Conservation (phyloP, 2,329 filamentous ascomycete genomes). For the Mycosphaerella arachidis region DNA sequence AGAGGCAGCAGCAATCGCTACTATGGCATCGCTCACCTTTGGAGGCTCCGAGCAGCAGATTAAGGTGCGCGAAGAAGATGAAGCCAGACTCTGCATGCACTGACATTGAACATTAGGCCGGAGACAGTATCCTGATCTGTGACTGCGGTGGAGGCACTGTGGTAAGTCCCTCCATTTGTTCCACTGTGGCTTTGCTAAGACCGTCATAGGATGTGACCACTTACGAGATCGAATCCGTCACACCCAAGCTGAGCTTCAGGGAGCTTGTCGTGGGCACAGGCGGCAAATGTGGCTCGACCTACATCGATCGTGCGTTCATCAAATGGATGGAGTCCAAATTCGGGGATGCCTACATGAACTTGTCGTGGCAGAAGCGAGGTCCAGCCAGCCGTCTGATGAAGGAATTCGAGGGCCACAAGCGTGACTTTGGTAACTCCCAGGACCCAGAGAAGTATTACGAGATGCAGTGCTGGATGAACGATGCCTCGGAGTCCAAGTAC, state of each 20-base stretch:
- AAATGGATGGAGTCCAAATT: conserved; percentile 12
- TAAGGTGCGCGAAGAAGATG: not conserved
- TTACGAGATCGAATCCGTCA: conserved; percentile 6
- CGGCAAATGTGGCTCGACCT: conserved; percentile 17
- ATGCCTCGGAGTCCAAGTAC: not conserved
- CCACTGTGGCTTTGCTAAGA: not conserved
- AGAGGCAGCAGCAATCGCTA: conserved; percentile 63
- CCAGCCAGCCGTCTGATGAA: conserved; percentile 13
- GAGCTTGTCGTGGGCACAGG: conserved; percentile 12
- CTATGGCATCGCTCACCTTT: not conserved
- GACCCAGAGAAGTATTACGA: conserved; percentile 2
- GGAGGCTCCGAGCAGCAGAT: conserved; percentile 4
- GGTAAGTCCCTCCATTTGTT: not conserved
- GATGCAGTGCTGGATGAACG: not conserved
- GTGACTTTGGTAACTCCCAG: conserved; percentile 7
- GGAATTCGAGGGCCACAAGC: conserved; percentile 11
- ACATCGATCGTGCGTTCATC: conserved; percentile 15
- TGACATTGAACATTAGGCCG: not conserved
- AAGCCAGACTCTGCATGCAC: not conserved
- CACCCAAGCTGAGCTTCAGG: conserved; percentile 6
- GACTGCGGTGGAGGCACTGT: conserved; percentile 18
- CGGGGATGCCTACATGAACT: conserved; percentile 1
- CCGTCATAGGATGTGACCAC: conserved; percentile 8
- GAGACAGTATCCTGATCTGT: conserved; percentile 11
- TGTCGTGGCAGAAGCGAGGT: conserved; percentile 5